Percentiles rank a stretch among this genome's conserved stretches.
These are phyloP conservation scores for Paraurostyla sp. DNA, from an alignment of 73 alveolate genomes.

Conservation along the genomic window DNA sequence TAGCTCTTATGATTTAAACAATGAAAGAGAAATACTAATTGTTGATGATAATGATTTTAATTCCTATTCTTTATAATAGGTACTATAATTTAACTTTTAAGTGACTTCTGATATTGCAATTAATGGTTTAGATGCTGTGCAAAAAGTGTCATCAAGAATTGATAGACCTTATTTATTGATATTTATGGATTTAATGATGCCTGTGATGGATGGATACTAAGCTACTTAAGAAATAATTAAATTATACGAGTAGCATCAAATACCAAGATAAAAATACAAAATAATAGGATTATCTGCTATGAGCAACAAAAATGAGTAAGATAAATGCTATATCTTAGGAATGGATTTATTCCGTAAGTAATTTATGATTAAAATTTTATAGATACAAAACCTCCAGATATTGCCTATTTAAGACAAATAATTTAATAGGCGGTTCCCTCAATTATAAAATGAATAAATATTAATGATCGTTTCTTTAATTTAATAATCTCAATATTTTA, in stretches of 20 bases:
- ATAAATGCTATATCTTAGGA: neutral
- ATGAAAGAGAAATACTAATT: no score
- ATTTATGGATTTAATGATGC: slow-evolving; percentile 54
- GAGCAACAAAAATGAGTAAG: slow-evolving; percentile 2
- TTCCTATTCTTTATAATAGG: neutral
- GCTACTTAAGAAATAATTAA: neutral
- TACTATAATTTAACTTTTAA: neutral
- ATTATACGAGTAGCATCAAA: neutral
- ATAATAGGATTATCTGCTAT: slow-evolving; percentile 34
- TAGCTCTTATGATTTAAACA: no score
- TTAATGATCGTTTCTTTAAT: no score
- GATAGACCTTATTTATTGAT: slow-evolving; percentile 15
- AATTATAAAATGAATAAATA: no score
- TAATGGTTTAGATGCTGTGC: slow-evolving; percentile 44
- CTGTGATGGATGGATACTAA: slow-evolving; percentile 52
- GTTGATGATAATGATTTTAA: slow-evolving; percentile 52
- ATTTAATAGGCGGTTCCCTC: no score
- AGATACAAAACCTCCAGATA: slow-evolving; percentile 6
- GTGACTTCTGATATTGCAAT: neutral
- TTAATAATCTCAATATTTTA: no score
- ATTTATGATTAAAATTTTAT: neutral
- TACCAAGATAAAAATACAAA: neutral
- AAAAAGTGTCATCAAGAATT: neutral
- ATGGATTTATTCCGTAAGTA: neutral
- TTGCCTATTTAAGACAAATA: neutral